Evolutionary conservation across 23 red algal genomes (phyloP), one percentile per base, ranked within the genome.

Genomic region (Rhodosorus marinus): DNA sequence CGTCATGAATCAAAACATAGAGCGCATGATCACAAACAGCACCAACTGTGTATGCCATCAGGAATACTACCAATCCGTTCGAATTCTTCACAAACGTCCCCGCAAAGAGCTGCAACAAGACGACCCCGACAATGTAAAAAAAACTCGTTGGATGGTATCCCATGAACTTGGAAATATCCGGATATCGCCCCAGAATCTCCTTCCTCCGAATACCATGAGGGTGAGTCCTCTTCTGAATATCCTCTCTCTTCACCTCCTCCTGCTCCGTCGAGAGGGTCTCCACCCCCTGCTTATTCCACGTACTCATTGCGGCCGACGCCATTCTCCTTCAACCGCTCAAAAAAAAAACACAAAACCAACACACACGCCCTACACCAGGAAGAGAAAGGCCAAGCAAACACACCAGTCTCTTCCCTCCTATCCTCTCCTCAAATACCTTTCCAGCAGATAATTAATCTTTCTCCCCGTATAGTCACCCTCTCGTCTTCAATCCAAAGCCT

Each of bases 1-100:
- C 90, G 67, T 98, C 90, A 51, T 98, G 90, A 54, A 98, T 84
- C 22, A 98, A 55, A n/a, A 98, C 90, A 72, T 73, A 98, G 29
- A 84, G 46, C 2, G 90, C 76, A 59, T 98, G 90, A 62, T 98
- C 90, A 7, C 80, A 63, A 1, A 86, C 73, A 6, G 90, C 90
- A 21, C 78, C 90, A 15, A 98, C 42, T 2, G 53, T 67, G 49
- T 98, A 98, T 20, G 78, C 72, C n/a, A n/a, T n/a, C n/a, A n/a
- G n/a, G n/a, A n/a, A n/a, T 7, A 80, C 38, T 0, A 73, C 0
- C 5, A 84, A 20, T 32, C 46, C 28, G 17, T 48, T 28, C 55
- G 55, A 83, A 27, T 63, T 32, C 0, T 77, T 71, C 24, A 69
- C 7, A 24, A 27, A 52, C 6, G 30, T 20, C 5, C 60, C 54